phyloP scores from a whole-genome alignment of 345 rosid species.

The Sonneratia alba region DNA sequence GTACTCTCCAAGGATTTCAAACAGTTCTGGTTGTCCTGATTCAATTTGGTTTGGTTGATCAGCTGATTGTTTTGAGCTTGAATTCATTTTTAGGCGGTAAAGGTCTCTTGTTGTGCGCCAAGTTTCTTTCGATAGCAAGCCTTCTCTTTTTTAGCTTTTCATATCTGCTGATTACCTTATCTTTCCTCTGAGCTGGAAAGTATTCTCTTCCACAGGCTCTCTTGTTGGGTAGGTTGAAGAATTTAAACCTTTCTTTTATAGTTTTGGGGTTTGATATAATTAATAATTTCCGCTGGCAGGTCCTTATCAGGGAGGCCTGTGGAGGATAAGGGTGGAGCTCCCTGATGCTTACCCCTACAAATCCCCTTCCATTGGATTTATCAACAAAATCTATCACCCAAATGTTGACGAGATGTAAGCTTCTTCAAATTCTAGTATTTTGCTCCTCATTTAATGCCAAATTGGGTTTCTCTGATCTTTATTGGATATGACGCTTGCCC shows the following conservation, averaged over 20 bases:
- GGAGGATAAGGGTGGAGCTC: constrained; percentile 96
- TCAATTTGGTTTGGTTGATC: background rate
- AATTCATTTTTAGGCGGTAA: background rate
- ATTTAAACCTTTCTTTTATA: constrained; percentile 1
- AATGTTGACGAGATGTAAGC: constrained; percentile 93
- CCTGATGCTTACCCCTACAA: constrained; percentile 99
- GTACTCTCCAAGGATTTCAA: background rate
- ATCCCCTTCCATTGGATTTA: constrained; percentile 94
- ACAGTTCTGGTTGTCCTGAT: background rate
- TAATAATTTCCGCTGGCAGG: constrained; percentile 45
- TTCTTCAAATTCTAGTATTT: constrained; percentile 6
- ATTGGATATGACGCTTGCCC: background rate
- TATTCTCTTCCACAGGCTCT: background rate
- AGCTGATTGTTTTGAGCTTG: background rate
- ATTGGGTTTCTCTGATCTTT: constrained; percentile 2
- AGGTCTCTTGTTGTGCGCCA: background rate
- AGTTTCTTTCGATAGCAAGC: background rate
- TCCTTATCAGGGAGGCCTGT: constrained; percentile 79
- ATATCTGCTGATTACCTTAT: background rate
- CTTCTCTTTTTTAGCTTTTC: background rate
- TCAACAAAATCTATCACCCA: constrained; percentile 94
- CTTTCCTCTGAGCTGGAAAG: background rate
- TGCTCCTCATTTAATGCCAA: constrained; percentile 3
- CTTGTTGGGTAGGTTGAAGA: background rate
- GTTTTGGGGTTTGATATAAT: background rate